Percentiles rank a stretch among this genome's conserved stretches.
These are phyloP conservation scores for Lippia alba DNA, from an alignment of 305 asterid genomes.

Conservation along the genomic window DNA sequence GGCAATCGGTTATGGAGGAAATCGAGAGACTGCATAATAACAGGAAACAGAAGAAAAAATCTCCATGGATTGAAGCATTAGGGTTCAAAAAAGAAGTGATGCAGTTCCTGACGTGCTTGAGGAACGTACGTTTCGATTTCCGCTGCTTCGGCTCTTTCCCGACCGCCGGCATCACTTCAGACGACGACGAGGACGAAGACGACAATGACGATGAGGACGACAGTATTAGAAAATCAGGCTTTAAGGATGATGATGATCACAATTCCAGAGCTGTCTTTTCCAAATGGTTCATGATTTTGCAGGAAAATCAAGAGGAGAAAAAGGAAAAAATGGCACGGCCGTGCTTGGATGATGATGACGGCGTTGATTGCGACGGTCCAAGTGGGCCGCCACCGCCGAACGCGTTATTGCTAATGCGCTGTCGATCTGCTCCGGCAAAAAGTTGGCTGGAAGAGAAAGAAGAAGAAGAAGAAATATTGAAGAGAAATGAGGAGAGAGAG, in stretches of 20 bases:
- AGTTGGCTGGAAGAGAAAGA: slow-evolving; percentile 64
- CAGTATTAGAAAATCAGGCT: not conserved
- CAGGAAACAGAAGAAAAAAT: slow-evolving; percentile 51
- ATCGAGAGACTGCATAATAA: slow-evolving; percentile 77
- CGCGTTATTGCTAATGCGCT: slow-evolving; percentile 85
- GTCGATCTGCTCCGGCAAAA: slow-evolving; percentile 91
- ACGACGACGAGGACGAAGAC: slow-evolving; percentile 60
- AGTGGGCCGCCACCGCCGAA: slow-evolving; percentile 65
- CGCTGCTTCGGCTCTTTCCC: slow-evolving; percentile 85
- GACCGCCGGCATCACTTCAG: slow-evolving; percentile 52
- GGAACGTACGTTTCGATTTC: slow-evolving; percentile 74
- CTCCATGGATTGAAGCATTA: slow-evolving; percentile 61
- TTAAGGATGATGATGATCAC: slow-evolving; percentile 12
- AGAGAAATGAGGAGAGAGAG: slow-evolving; percentile 4
- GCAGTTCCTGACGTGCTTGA: slow-evolving; percentile 79
- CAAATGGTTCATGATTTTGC: slow-evolving; percentile 87
- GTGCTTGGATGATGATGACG: slow-evolving; percentile 31
- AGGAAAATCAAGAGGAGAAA: slow-evolving; percentile 49
- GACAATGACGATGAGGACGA: slow-evolving; percentile 31
- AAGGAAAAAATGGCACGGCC: slow-evolving; percentile 18
- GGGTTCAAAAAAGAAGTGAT: slow-evolving; percentile 78
- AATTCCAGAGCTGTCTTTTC: slow-evolving; percentile 63
- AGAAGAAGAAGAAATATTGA: slow-evolving; percentile 28
- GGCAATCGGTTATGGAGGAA: slow-evolving; percentile 96
- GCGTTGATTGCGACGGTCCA: slow-evolving; percentile 22